phyloP scores from a whole-genome alignment of 2,329 filamentous ascomycete species.

The Thielaviopsis euricoi region DNA sequence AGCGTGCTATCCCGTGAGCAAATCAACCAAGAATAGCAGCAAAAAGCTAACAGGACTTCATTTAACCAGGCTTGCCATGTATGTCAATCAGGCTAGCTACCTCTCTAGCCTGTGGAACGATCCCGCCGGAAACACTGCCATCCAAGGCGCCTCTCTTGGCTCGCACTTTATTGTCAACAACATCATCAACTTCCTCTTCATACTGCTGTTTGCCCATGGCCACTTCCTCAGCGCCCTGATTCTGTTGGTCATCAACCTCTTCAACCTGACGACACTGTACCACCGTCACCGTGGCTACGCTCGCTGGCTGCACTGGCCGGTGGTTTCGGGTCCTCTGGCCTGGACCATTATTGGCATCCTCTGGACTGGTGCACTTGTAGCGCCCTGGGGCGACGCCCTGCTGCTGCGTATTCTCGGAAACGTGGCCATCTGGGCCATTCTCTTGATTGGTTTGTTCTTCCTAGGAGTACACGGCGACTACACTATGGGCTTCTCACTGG shows the following conservation, averaged over 20 bases:
- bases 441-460: slow-evolving; percentile 64
- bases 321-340: slow-evolving; percentile 58
- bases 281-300: slow-evolving; percentile 55
- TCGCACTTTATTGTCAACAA: slow-evolving; percentile 79
- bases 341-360: slow-evolving; percentile 80
- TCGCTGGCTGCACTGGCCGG: slow-evolving; percentile 58
- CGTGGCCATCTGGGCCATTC: slow-evolving; percentile 71
- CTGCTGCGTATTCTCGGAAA: slow-evolving; percentile 70
- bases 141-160: slow-evolving; percentile 63
- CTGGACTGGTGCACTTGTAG: slow-evolving; percentile 75
- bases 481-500: slow-evolving; percentile 66
- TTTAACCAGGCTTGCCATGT: slow-evolving; percentile 46
- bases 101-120: slow-evolving; percentile 59
- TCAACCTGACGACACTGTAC: slow-evolving; percentile 65
- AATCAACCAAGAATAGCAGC: no score
- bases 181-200: slow-evolving; percentile 63
- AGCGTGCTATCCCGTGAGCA: no score
- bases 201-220: slow-evolving; percentile 65
- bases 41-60: not conserved
- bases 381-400: slow-evolving; percentile 48
- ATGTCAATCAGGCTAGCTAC: slow-evolving; percentile 61
- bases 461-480: slow-evolving; percentile 56
- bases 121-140: slow-evolving; percentile 43
- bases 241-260: slow-evolving; percentile 62
- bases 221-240: slow-evolving; percentile 64